Evolutionary conservation across 768 basidiomycete species (phyloP), one percentile per base, ranked within the genome.

Genomic region (Xanthoconium stramineum): DNA sequence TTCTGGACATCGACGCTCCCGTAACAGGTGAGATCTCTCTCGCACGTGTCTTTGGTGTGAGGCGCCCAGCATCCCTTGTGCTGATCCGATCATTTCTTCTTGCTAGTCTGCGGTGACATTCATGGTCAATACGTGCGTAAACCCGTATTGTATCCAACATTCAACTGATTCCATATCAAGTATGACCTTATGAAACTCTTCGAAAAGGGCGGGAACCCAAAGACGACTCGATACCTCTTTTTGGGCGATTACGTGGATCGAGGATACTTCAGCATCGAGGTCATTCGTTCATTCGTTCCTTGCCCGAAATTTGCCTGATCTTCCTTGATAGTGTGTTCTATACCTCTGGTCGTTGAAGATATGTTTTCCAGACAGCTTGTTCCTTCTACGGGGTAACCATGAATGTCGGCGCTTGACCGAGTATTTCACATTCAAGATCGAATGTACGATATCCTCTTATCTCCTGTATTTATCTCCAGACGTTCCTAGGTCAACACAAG

Each of bases 151-250:
- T 20, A 37, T 54, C 35, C 47, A 30, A 50, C 38, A 43, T 51
- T 12, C 39, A 48, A 29, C 57, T 66, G 38, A 64, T 53, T 20
- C 29, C 37, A 38, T 56, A 50, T 64, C 24, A 58, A 88, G 85
- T 89, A 84, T 63, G 86, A 89, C 69, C 73, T 89, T 53, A 89
- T 89, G 86, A 89, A 89, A 69, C 78, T 89, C 29, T 88, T 89
- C 65, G 86, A 89, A 67, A 84, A 88, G 24, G 87, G 86, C 20
- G 86, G 86, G 5, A 88, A 83, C 71, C 86, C 86, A 2, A 85
- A 84, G 51, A 83, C 84, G 36, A 89, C 86, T 3, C 76, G 86
- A 48, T 89, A 89, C 66, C 79, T 88, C 52, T 88, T 89, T 75
- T 70, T 89, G 49, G 86, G 86, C 13, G 86, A 89, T 69, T 88